Base-by-base conservation (phyloP, 2,329 filamentous ascomycete species). In the Diaporthe vexans region DNA sequence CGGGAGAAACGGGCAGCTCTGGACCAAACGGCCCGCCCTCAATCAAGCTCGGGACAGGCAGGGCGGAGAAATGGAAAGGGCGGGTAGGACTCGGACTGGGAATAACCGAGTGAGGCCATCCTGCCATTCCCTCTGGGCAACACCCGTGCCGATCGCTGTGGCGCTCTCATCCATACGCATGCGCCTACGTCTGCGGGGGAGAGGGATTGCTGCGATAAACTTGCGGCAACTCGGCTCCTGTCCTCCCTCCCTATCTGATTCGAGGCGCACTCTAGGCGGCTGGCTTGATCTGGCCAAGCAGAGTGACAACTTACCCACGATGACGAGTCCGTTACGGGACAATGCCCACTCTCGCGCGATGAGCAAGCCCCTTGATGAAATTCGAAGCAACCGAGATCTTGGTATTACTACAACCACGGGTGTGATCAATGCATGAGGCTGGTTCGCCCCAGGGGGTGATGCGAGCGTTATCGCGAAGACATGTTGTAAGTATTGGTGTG, bases 41-140 rank as follows among this genome's bases (percentile, higher is more conserved):
- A 43, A 35, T 59, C 33, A 33, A 54, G 57, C 13, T 48, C 8
- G 57, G 56, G 54, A 58, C 37, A 72, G 56, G 63, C 48, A 72
- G 63, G 73, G 56, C 56, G 72, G 72, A 54, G 21, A 48, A 33
- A 58, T 46, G 52, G 56, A 37, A 37, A 65, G 24, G 19, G 43
- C 40, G 26, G 74, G 71, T 40, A 40, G 69, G 57, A 58, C 24
- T 54, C 73, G 59, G 71, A 70, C 26, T 26, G 51, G 35, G 37
- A 46, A 58, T 40, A 48, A 43, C 52, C 52, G 69, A 43, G 24
- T 70, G 71, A 75, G 58, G 71, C 59, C 59, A 70, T 75, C 40
- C 63, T 37, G 40, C 54, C 29, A 24, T 61, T 40, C 52, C 37
- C 26, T 68, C 48, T 33, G 43, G 63, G 63, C 37, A 70, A 72